These are phyloP conservation scores for Mycena olivaceomarginata DNA, from an alignment of 768 basidiomycete genomes.

Conservation along the genomic window DNA sequence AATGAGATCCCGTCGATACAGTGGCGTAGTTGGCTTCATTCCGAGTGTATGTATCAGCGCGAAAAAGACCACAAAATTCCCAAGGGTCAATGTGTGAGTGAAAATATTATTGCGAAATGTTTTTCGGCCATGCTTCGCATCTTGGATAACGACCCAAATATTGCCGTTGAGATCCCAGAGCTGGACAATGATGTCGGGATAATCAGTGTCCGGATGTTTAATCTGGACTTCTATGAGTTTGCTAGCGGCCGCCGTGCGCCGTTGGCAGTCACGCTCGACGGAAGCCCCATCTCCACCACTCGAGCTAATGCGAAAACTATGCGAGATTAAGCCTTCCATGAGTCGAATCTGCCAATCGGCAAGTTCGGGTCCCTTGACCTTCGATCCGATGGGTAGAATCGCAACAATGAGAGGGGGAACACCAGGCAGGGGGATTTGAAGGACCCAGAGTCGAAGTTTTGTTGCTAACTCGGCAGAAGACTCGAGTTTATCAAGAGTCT, in stretches of 20 bases:
- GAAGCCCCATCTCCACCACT: no score
- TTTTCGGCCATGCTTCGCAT: slow-evolving; percentile 34
- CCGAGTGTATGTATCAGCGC: slow-evolving; percentile 16
- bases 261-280: slow-evolving; percentile 34
- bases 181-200: neutral
- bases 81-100: slow-evolving; percentile 7
- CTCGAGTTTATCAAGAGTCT: neutral
- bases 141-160: slow-evolving; percentile 29
- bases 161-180: slow-evolving; percentile 19
- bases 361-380: slow-evolving; percentile 26
- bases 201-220: slow-evolving; percentile 15
- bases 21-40: slow-evolving; percentile 1
- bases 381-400: slow-evolving; percentile 9
- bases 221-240: neutral
- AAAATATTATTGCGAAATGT: slow-evolving; percentile 23
- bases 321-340: slow-evolving; percentile 21
- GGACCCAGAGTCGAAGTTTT: slow-evolving; percentile 32
- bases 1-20: slow-evolving; percentile 18
- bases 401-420: slow-evolving; percentile 30
- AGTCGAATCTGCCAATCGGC: slow-evolving; percentile 24
- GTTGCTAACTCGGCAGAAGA: slow-evolving; percentile 10
- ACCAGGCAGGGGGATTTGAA: slow-evolving; percentile 30
- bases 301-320: slow-evolving; percentile 25
- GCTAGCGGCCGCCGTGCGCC: neutral
- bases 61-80: no score